These are phyloP conservation scores for Senna tora DNA, from an alignment of 306 rosid genomes.

Conservation along the genomic window DNA sequence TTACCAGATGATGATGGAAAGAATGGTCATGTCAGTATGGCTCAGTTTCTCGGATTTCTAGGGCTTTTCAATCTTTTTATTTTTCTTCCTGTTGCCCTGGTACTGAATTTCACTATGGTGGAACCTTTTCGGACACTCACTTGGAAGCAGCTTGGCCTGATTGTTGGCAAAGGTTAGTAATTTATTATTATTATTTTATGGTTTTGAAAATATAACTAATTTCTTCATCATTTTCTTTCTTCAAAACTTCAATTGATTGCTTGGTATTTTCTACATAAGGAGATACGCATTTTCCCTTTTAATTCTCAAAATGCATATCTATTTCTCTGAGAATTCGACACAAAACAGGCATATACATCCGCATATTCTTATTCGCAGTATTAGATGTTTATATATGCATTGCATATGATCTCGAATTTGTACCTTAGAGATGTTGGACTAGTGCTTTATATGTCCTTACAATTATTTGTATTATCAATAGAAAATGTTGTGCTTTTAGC, in stretches of 20 bases:
- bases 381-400: constrained; percentile 9
- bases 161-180: constrained; percentile 87
- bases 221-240: constrained; percentile 19
- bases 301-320: neutral
- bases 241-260: neutral
- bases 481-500: neutral
- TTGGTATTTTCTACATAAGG: constrained; percentile 9
- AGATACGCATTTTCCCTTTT: neutral
- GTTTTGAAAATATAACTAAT: constrained; percentile 10
- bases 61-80: constrained; percentile 81
- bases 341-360: constrained; percentile 6
- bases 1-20: constrained; percentile 78
- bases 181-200: constrained; percentile 11
- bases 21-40: constrained; percentile 86
- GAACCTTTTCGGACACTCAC: constrained; percentile 73
- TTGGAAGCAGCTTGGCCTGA: constrained; percentile 79
- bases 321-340: constrained; percentile 14
- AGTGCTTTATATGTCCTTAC: neutral
- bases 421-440: neutral
- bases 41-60: constrained; percentile 87
- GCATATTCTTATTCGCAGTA: neutral
- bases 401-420: constrained; percentile 13
- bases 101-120: constrained; percentile 59
- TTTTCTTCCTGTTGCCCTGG: constrained; percentile 77
- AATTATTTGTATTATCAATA: neutral